Conservation (phyloP, 805 yeast genomes). For the Pichia phayaonensis region DNA sequence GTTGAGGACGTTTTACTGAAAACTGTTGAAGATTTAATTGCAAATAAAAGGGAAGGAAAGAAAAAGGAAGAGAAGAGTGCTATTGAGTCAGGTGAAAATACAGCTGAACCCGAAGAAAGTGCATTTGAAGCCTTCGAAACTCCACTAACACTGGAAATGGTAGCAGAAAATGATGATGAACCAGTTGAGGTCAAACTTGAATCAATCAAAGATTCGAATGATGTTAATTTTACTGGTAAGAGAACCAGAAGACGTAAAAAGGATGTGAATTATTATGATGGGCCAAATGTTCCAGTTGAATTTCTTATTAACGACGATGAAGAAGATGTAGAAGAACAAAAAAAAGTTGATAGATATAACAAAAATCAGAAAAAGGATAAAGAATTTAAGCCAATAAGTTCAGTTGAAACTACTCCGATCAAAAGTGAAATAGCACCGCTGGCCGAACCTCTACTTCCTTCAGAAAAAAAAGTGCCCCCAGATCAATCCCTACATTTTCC, state of each 20-base stretch:
- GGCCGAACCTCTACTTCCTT: neutral
- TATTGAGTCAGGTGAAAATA: neutral
- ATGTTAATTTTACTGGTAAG: neutral
- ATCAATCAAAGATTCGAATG: neutral
- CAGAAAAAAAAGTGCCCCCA: too few species aligned
- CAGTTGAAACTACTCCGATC: neutral
- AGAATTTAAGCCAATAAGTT: neutral
- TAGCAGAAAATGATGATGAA: conserved; percentile 8
- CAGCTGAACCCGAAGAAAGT: neutral
- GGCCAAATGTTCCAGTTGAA: neutral
- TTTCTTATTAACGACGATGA: neutral
- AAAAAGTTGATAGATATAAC: neutral
- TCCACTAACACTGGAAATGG: neutral
- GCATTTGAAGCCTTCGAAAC: conserved; percentile 11
- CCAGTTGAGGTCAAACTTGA: neutral
- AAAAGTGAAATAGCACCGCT: neutral
- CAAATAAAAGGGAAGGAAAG: conserved; percentile 3
- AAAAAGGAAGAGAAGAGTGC: neutral
- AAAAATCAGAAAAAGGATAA: neutral
- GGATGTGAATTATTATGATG: conserved; percentile 9
- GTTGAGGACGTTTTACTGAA: conserved; percentile 48
- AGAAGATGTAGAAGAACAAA: neutral
- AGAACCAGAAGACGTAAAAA: conserved; percentile 6
- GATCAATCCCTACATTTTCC: too few species aligned
- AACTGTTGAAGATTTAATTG: conserved; percentile 32